Evolutionary conservation across 495 filamentous ascomycete genomes (phyloP).

Genomic region (Parachaetomium inaequale): DNA sequence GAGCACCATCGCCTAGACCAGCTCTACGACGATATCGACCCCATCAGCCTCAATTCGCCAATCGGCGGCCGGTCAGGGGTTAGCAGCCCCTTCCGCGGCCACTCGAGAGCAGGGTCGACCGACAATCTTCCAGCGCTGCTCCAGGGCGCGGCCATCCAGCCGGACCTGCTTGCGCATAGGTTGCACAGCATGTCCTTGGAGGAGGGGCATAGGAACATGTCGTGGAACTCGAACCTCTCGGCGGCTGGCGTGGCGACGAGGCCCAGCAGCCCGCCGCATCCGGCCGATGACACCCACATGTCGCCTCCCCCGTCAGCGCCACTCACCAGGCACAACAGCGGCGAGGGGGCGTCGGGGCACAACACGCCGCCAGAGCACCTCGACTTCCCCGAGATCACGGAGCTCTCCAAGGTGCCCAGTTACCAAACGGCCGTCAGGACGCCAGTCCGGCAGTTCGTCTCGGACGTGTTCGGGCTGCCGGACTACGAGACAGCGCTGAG

Average conservation of each 20-base stretch:
- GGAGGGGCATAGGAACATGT: constrained; percentile 35
- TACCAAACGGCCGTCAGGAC: constrained; percentile 72
- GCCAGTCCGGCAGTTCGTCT: constrained; percentile 42
- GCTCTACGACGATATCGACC: constrained; percentile 80
- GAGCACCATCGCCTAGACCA: constrained; percentile 83
- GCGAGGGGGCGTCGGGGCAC: constrained; percentile 41
- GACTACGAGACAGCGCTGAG: constrained; percentile 44
- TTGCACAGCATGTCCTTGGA: constrained; percentile 56
- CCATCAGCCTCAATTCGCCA: constrained; percentile 72
- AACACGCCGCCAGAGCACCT: constrained; percentile 52
- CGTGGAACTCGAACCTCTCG: constrained; percentile 31
- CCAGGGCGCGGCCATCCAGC: constrained; percentile 51
- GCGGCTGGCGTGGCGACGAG: constrained; percentile 24
- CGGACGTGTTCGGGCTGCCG: constrained; percentile 31
- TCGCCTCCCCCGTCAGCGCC: constrained; percentile 36
- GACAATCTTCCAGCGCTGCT: constrained; percentile 65
- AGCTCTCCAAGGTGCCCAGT: constrained; percentile 71
- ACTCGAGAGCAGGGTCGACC: constrained; percentile 70
- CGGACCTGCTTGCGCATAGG: constrained; percentile 60
- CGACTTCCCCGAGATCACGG: constrained; percentile 59
- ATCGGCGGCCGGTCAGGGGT: constrained; percentile 58
- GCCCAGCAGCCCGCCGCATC: constrained; percentile 34
- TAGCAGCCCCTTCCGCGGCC: constrained; percentile 69
- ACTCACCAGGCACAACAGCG: constrained; percentile 58
- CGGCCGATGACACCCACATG: constrained; percentile 27